Conservation (phyloP, 345 rosid species). For the Cardiospermum halicacabum region DNA sequence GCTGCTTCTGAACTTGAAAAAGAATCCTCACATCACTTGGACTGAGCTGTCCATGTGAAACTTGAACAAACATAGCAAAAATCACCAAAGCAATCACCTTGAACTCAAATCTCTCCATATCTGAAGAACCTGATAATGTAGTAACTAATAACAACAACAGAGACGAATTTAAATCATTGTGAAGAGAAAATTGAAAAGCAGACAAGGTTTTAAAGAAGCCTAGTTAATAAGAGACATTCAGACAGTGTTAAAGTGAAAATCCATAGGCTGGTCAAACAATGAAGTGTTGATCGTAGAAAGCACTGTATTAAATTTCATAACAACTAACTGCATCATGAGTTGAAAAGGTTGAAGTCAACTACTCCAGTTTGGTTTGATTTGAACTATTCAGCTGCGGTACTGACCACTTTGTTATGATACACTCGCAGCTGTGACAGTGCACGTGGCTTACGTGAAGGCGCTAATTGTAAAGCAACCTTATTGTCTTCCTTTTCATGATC, state of each 20-base stretch:
- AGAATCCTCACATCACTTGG: slow-evolving; percentile 52
- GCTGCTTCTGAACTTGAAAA: slow-evolving; percentile 52
- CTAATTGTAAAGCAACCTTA: background rate
- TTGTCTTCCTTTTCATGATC: background rate
- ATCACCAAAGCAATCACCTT: slow-evolving; percentile 20
- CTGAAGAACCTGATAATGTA: background rate
- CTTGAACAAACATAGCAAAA: slow-evolving; percentile 23
- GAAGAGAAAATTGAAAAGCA: slow-evolving; percentile 13
- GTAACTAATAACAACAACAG: background rate
- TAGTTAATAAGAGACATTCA: background rate
- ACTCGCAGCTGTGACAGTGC: slow-evolving; percentile 10
- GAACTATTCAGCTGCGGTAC: slow-evolving; percentile 14
- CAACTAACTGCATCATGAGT: background rate
- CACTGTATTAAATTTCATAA: slow-evolving; percentile 17
- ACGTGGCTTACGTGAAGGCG: slow-evolving; percentile 12
- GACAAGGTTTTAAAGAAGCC: background rate
- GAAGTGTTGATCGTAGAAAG: slow-evolving; percentile 6
- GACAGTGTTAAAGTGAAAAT: background rate
- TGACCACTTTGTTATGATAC: slow-evolving; percentile 21
- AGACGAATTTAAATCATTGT: slow-evolving; percentile 1
- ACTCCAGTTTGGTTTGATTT: slow-evolving; percentile 15
- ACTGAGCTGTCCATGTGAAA: slow-evolving; percentile 44
- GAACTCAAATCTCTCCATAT: slow-evolving; percentile 26
- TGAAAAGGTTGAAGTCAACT: slow-evolving; percentile 1
- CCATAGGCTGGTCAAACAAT: background rate